These are phyloP conservation scores for Diaporthe batatas DNA, from an alignment of 2,329 filamentous ascomycete genomes.

Conservation along the genomic window DNA sequence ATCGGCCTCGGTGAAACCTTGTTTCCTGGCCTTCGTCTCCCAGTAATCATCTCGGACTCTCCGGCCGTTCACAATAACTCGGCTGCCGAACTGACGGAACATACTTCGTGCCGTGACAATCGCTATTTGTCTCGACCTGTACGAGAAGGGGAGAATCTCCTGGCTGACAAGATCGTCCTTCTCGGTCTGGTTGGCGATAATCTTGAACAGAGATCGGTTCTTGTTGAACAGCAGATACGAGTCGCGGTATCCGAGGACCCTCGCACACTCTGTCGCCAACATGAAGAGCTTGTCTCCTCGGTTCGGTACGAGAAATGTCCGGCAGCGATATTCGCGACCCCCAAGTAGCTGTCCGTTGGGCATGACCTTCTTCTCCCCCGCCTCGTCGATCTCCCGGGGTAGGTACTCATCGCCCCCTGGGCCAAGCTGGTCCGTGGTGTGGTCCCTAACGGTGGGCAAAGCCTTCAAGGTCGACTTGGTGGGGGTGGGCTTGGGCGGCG, in stretches of 20 bases:
- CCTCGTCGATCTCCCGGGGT: constrained; percentile 91
- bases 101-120: constrained; percentile 98
- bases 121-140: constrained; percentile 97
- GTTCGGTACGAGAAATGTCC: constrained; percentile 93
- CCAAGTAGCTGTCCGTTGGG: constrained; percentile 84
- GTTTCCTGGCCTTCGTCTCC: constrained; percentile 96
- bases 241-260: constrained; percentile 93
- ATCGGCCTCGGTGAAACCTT: constrained; percentile 98
- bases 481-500: constrained; percentile 84
- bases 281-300: constrained; percentile 96
- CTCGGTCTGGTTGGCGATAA: constrained; percentile 94
- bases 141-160: constrained; percentile 96
- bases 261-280: constrained; percentile 96
- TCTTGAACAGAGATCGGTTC: constrained; percentile 96
- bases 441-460: constrained; percentile 93
- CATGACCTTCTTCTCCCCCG: constrained; percentile 94
- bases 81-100: constrained; percentile 98
- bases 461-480: constrained; percentile 91
- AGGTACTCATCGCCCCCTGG: constrained; percentile 93
- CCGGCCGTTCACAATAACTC: constrained; percentile 89
- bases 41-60: constrained; percentile 98
- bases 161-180: constrained; percentile 97
- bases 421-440: constrained; percentile 95
- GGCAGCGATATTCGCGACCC: constrained; percentile 88
- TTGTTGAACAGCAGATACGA: constrained; percentile 99